A percentile compares a stretch with the other conserved stretches of the same genome.
phyloP scores from a whole-genome alignment of 2,329 filamentous ascomycete genomes.

The Metarhizium guizhouense region DNA sequence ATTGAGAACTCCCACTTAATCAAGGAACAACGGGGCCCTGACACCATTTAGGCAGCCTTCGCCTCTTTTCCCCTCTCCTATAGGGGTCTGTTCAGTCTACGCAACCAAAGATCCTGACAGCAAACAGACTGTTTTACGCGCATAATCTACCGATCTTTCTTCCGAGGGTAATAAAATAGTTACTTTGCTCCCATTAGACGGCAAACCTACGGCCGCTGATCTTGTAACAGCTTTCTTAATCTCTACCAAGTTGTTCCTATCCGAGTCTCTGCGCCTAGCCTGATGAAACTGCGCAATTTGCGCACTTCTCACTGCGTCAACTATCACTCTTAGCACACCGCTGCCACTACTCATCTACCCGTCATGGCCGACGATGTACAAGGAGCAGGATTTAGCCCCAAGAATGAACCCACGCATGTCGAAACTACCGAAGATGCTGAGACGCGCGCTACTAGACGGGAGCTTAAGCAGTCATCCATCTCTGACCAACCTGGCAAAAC shows the following conservation, averaged over 20 bases:
- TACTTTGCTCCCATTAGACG: not conserved
- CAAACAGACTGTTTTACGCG: not conserved
- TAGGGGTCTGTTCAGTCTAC: not conserved
- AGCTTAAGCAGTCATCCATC: slow-evolving; percentile 55
- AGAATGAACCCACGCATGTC: slow-evolving; percentile 21
- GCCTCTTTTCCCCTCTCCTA: not conserved
- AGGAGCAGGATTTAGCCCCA: slow-evolving; percentile 31
- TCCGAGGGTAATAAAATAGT: not conserved
- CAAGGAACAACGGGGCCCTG: not conserved
- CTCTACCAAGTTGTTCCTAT: not conserved
- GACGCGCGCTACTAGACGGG: slow-evolving; percentile 53
- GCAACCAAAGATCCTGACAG: not conserved
- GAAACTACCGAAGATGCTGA: slow-evolving; percentile 49
- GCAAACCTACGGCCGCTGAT: not conserved
- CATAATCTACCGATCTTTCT: not conserved
- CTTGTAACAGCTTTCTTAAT: not conserved
- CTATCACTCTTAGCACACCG: not conserved
- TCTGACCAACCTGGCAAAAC: slow-evolving; percentile 31
- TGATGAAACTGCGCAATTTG: not conserved
- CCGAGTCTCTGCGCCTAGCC: not conserved
- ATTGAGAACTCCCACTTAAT: not conserved
- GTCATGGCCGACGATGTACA: slow-evolving; percentile 36
- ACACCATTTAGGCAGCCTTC: not conserved
- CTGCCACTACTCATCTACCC: not conserved
- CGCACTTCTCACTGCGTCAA: not conserved